Evolutionary conservation across 2,329 filamentous ascomycete species (phyloP).

Genomic region (Nemania bipapillata): DNA sequence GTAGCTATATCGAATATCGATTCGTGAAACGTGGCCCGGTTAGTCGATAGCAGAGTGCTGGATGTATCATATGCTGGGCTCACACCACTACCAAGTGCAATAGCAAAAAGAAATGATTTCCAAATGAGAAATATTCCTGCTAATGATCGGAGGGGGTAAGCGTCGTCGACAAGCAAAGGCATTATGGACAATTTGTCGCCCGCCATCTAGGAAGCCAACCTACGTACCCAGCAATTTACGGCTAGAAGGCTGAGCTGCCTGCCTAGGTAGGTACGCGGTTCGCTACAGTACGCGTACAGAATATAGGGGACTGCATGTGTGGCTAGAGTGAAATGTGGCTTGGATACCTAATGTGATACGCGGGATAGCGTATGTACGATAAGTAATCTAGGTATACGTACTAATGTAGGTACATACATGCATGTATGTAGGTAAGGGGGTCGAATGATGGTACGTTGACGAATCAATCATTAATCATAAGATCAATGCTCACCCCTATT

Average conservation of each 20-base stretch:
- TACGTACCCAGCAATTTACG: too few species aligned
- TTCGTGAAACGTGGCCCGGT: conserved; percentile 49
- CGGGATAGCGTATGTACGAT: too few species aligned
- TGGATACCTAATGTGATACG: neutral
- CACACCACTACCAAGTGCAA: conserved; percentile 64
- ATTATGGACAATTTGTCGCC: conserved; percentile 35
- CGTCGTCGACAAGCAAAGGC: conserved; percentile 35
- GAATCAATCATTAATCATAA: too few species aligned
- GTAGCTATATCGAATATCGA: conserved; percentile 57
- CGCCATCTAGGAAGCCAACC: neutral
- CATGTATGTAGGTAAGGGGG: neutral
- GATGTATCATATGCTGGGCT: conserved; percentile 83
- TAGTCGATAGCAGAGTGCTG: conserved; percentile 65
- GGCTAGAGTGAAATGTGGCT: neutral
- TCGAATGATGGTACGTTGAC: too few species aligned
- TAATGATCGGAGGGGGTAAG: conserved; percentile 45
- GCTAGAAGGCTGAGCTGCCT: too few species aligned
- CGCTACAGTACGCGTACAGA: too few species aligned
- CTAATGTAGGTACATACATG: neutral
- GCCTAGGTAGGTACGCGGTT: too few species aligned
- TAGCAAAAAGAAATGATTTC: conserved; percentile 73
- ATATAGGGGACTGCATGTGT: neutral
- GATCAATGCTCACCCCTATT: too few species aligned
- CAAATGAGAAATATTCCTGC: conserved; percentile 66
- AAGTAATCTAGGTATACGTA: neutral